Percentiles rank a stretch among this genome's conserved stretches.
Evolutionary conservation across 1,284 basidiomycete genomes (phyloP).

Genomic region (Irpex sp.): DNA sequence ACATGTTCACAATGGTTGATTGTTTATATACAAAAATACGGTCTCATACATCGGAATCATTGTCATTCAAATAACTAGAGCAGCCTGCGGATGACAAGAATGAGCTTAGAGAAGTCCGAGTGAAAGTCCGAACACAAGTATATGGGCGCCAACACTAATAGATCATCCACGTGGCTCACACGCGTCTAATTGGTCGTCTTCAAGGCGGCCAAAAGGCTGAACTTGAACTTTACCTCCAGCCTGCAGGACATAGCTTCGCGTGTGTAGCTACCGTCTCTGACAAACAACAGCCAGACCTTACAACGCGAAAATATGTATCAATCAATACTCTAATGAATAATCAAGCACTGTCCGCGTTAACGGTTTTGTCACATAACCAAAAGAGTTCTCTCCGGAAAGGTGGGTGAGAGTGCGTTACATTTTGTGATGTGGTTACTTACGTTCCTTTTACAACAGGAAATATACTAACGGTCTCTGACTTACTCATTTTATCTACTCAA

Average conservation of each 20-base stretch:
- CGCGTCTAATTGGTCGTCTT: background rate
- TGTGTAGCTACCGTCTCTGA: background rate
- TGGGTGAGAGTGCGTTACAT: background rate
- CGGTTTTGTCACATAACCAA: background rate
- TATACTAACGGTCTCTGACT: conserved; percentile 38
- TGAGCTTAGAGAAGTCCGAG: background rate
- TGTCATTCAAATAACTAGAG: too few species aligned
- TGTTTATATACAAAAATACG: too few species aligned
- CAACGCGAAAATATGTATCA: background rate
- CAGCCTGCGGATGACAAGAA: background rate
- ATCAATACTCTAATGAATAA: background rate
- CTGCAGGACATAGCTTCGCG: too few species aligned
- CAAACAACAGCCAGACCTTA: background rate
- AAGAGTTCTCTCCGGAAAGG: background rate
- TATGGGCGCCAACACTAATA: background rate
- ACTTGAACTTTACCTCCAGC: too few species aligned
- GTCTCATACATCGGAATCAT: too few species aligned
- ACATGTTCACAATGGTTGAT: too few species aligned
- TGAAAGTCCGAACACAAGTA: background rate
- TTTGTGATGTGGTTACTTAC: background rate
- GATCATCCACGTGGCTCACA: background rate
- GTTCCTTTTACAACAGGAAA: conserved; percentile 12
- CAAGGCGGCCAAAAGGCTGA: too few species aligned
- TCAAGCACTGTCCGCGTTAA: background rate
- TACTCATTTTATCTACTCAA: conserved; percentile 43